Conservation (phyloP, 2,329 filamentous ascomycete genomes). For the Pseudohalonectria lignicola region DNA sequence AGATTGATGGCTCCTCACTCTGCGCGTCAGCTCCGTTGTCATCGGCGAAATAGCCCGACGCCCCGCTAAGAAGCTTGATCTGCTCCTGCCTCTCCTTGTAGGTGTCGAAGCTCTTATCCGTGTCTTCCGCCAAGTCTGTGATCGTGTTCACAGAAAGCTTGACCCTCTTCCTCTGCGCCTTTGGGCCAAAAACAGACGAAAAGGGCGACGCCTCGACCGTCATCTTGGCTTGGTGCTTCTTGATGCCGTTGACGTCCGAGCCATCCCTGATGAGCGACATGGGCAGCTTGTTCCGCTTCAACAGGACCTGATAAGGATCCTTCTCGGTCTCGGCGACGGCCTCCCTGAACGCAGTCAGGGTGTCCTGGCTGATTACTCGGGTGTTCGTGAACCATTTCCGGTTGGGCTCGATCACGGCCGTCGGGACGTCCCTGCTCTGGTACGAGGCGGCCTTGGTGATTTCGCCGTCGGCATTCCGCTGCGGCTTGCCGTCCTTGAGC, state of each 20-base stretch:
- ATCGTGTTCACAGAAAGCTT: constrained; percentile 79
- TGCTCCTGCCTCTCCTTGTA: constrained; percentile 77
- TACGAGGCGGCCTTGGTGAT: constrained; percentile 51
- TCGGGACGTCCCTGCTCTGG: constrained; percentile 68
- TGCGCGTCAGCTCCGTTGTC: constrained; percentile 26
- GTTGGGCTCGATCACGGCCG: constrained; percentile 86
- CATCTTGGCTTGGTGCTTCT: constrained; percentile 87
- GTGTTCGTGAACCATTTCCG: constrained; percentile 98
- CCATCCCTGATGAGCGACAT: constrained; percentile 87
- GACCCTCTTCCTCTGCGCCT: constrained; percentile 83
- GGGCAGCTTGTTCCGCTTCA: constrained; percentile 86
- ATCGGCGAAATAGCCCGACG: constrained; percentile 44
- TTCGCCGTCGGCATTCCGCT: constrained; percentile 72
- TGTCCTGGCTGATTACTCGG: constrained; percentile 79
- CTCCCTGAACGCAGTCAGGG: constrained; percentile 59
- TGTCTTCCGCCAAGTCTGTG: constrained; percentile 69
- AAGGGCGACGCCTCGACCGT: constrained; percentile 81
- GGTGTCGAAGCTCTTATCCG: constrained; percentile 67
- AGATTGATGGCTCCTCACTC: constrained; percentile 30
- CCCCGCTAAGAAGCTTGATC: constrained; percentile 64
- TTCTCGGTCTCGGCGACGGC: constrained; percentile 84
- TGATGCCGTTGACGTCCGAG: constrained; percentile 68
- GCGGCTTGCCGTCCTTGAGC: constrained; percentile 57
- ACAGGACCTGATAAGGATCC: constrained; percentile 87
- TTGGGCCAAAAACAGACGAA: constrained; percentile 81